Conservation (phyloP, 164 flowering plant species). For the Piper betle region DNA sequence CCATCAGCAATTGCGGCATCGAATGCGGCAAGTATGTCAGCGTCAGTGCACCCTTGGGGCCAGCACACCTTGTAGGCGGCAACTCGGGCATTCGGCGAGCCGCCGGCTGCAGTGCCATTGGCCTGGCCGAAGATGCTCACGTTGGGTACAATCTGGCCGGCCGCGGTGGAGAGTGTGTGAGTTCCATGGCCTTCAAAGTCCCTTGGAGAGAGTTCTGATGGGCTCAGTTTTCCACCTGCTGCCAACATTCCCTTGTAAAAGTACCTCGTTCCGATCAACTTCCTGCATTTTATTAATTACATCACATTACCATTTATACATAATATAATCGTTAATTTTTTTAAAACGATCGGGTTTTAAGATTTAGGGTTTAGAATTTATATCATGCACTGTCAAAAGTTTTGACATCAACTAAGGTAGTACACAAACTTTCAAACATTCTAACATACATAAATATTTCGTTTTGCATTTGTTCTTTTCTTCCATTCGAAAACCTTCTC, state of each 20-base stretch:
- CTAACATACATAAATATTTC: not conserved
- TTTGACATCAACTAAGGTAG: not conserved
- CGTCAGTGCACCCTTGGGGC: conserved; percentile 28
- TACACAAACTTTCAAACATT: not conserved
- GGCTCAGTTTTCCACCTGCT: not conserved
- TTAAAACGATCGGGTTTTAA: not conserved
- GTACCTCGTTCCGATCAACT: conserved; percentile 45
- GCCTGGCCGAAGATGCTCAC: conserved; percentile 29
- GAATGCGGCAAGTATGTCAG: conserved; percentile 42
- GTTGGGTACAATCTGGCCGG: not conserved
- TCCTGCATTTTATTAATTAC: conserved; percentile 14
- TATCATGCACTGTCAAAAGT: not conserved
- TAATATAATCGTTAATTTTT: not conserved
- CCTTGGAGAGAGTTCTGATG: conserved; percentile 21
- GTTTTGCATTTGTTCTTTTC: too few species aligned
- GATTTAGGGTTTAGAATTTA: not conserved
- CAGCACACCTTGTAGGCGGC: conserved; percentile 17
- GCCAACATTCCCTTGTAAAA: conserved; percentile 7
- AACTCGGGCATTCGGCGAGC: conserved; percentile 36
- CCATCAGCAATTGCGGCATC: conserved; percentile 50
- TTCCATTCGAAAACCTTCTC: too few species aligned
- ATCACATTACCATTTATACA: not conserved
- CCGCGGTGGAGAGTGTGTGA: conserved; percentile 5
- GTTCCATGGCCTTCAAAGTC: conserved; percentile 58
- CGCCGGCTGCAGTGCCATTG: conserved; percentile 58